Evolutionary conservation across 148 eudicot genomes (phyloP).

Genomic region (Selenicereus undatus): DNA sequence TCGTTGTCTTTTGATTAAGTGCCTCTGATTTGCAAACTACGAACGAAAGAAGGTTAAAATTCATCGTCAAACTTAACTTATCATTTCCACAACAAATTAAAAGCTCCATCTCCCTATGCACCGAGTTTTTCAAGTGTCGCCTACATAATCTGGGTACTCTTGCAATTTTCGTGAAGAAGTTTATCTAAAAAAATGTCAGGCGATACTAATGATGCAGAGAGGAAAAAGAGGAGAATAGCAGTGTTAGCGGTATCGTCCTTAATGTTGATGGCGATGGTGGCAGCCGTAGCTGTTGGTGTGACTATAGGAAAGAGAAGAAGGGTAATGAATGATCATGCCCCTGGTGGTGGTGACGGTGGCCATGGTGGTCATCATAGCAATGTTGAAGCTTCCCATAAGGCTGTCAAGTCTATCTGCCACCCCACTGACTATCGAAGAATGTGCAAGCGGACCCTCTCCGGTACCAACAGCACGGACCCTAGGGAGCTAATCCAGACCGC

Average conservation of each 20-base stretch:
- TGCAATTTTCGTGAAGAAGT: background rate
- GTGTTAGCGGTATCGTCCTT: constrained; percentile 21
- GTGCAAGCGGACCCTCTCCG: constrained; percentile 21
- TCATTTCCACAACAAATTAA: background rate
- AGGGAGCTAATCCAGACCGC: constrained; percentile 22
- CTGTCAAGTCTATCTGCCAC: constrained; percentile 24
- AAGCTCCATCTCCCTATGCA: background rate
- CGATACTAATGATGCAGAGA: constrained; percentile 16
- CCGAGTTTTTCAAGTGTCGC: background rate
- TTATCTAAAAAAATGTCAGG: constrained; percentile 15
- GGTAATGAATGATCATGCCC: background rate
- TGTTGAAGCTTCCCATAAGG: constrained; percentile 15
- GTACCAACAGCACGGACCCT: constrained; percentile 23
- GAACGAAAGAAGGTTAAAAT: background rate
- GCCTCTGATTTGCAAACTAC: background rate
- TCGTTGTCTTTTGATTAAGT: background rate
- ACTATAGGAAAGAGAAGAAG: background rate
- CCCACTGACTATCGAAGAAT: constrained; percentile 21
- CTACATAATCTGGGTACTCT: background rate
- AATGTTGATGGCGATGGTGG: constrained; percentile 33
- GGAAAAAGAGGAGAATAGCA: constrained; percentile 24
- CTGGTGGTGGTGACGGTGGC: background rate
- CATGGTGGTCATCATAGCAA: constrained; percentile 8
- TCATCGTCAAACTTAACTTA: background rate
- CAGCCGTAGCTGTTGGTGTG: constrained; percentile 18